Percentiles rank a stretch among this genome's conserved stretches.
phyloP scores from a whole-genome alignment of 2,329 filamentous ascomycete genomes.

The Botrytis fabae region DNA sequence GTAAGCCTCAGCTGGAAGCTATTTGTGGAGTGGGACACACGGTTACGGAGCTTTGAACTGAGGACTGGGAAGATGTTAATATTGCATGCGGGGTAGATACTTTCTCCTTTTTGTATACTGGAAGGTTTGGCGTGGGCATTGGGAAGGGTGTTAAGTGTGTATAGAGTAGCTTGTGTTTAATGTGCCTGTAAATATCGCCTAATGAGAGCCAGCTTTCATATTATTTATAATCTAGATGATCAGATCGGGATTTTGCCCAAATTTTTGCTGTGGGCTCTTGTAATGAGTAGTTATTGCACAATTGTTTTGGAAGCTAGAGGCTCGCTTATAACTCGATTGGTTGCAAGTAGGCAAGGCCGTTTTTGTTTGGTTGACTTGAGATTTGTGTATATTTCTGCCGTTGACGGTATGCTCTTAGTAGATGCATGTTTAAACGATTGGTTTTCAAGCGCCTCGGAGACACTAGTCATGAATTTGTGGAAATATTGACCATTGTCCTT shows the following conservation, averaged over 20 bases:
- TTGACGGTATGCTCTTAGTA: too few relatives aligned
- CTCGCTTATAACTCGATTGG: not conserved
- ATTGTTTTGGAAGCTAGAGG: not conserved
- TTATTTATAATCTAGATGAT: not conserved
- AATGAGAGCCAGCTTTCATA: conserved; percentile 5
- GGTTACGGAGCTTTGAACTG: conserved; percentile 30
- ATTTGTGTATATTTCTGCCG: too few relatives aligned
- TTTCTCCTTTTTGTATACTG: not conserved
- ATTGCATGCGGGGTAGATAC: not conserved
- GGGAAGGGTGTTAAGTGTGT: not conserved
- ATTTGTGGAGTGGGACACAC: conserved; percentile 39
- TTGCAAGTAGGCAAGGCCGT: not conserved
- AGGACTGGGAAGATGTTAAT: not conserved
- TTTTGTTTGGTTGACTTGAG: not conserved
- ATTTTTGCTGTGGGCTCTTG: not conserved
- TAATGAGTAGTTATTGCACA: not conserved
- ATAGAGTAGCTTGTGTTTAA: not conserved
- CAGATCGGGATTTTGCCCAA: not conserved
- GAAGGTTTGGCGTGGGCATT: not conserved
- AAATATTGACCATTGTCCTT: not conserved
- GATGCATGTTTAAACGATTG: too few relatives aligned
- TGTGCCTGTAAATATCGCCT: not conserved
- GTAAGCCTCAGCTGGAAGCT: conserved; percentile 33
- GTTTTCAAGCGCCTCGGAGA: not conserved
- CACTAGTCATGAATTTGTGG: not conserved